A percentile compares a stretch with the other conserved stretches of the same genome.
Evolutionary conservation across 2,329 filamentous ascomycete genomes (phyloP).

Genomic region (Aspergillus sp.): DNA sequence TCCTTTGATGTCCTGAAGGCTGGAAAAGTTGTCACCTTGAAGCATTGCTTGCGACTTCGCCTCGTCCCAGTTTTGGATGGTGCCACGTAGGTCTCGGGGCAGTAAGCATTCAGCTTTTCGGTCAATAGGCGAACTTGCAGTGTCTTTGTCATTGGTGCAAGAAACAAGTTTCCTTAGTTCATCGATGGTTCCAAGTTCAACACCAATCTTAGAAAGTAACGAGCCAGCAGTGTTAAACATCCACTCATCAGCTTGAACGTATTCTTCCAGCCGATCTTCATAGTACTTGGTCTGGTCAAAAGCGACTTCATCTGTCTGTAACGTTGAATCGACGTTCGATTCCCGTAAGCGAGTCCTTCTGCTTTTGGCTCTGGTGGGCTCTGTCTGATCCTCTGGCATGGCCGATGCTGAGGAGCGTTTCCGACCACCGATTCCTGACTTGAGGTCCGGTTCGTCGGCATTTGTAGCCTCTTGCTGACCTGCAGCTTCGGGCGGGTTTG

Average conservation of each 20-base stretch:
- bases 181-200: constrained; percentile 45
- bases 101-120: constrained; percentile 27
- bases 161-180: constrained; percentile 31
- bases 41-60: constrained; percentile 43
- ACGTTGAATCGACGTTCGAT: constrained; percentile 48
- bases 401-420: constrained; percentile 62
- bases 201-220: constrained; percentile 51
- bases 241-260: constrained; percentile 55
- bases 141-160: constrained; percentile 15
- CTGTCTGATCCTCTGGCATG: constrained; percentile 55
- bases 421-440: constrained; percentile 44
- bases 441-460: constrained; percentile 29
- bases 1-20: constrained; percentile 48
- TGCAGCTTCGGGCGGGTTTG: constrained; percentile 17
- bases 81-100: constrained; percentile 44
- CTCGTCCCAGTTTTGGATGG: constrained; percentile 45
- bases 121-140: constrained; percentile 13
- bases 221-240: constrained; percentile 54
- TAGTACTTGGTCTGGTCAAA: constrained; percentile 55
- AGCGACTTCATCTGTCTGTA: constrained; percentile 45
- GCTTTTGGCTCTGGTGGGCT: constrained; percentile 57
- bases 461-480: constrained; percentile 22
- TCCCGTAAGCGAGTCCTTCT: constrained; percentile 61
- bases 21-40: constrained; percentile 49
- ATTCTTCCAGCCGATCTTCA: constrained; percentile 53